Percentiles rank a stretch among this genome's conserved stretches.
These are phyloP conservation scores for Cadophora malorum DNA, from an alignment of 2,329 filamentous ascomycete genomes.

Conservation along the genomic window DNA sequence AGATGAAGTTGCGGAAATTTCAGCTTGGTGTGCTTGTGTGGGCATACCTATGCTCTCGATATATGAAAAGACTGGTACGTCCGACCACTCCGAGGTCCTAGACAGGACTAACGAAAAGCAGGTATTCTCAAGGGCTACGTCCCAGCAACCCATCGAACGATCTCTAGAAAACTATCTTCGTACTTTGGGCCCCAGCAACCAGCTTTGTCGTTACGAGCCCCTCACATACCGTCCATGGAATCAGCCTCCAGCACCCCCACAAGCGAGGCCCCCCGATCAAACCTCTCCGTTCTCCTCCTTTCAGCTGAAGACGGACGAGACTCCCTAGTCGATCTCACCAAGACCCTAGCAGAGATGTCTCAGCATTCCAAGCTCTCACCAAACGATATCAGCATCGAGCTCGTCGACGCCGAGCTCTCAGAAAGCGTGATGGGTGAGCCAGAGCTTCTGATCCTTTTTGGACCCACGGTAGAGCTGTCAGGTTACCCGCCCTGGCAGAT, in stretches of 20 bases:
- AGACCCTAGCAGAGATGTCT: constrained; percentile 93
- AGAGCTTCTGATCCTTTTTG: constrained; percentile 87
- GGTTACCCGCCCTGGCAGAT: constrained; percentile 98
- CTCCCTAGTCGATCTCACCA: constrained; percentile 93
- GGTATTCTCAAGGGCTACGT: constrained; percentile 90
- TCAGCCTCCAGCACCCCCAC: constrained; percentile 53
- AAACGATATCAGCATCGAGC: constrained; percentile 80
- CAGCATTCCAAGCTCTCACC: constrained; percentile 84
- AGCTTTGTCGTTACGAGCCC: constrained; percentile 73
- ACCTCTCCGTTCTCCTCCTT: constrained; percentile 73
- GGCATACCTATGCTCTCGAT: constrained; percentile 88
- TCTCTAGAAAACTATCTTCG: constrained; percentile 78
- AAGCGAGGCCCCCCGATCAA: constrained; percentile 49
- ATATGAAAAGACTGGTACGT: constrained; percentile 87
- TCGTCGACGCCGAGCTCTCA: constrained; percentile 88
- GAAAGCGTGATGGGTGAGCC: constrained; percentile 85
- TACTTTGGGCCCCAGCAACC: constrained; percentile 86
- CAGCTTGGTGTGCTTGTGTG: constrained; percentile 90
- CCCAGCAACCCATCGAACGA: constrained; percentile 79
- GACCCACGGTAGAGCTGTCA: constrained; percentile 80
- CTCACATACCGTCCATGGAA: constrained; percentile 67
- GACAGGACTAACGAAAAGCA: constrained; percentile 47
- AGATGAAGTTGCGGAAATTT: constrained; percentile 89
- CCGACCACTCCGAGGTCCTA: background rate
- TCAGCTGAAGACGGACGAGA: constrained; percentile 89